A percentile compares a stretch with the other conserved stretches of the same genome.
These are phyloP conservation scores for Onygenales sp. DNA, from an alignment of 2,329 filamentous ascomycete genomes.

Conservation along the genomic window DNA sequence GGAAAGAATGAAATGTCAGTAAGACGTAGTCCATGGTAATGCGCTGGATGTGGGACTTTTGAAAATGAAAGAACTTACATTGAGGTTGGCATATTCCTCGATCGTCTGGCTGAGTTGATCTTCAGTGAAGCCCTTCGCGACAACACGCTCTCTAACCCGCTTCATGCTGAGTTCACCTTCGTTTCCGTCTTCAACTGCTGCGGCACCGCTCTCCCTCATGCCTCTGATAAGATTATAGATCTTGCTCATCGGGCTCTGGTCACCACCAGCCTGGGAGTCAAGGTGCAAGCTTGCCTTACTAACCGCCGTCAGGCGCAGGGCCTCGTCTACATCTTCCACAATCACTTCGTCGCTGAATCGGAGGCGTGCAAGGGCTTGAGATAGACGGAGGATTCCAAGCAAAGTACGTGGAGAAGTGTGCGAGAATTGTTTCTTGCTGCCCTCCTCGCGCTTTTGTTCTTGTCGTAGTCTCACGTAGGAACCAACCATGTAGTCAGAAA, in stretches of 20 bases:
- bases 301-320: slow-evolving; percentile 79
- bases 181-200: slow-evolving; percentile 63
- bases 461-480: slow-evolving; percentile 93
- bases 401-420: slow-evolving; percentile 92
- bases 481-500: slow-evolving; percentile 94
- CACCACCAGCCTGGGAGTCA: slow-evolving; percentile 54
- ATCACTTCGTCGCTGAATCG: slow-evolving; percentile 79
- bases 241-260: slow-evolving; percentile 72
- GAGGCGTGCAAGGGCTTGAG: slow-evolving; percentile 85
- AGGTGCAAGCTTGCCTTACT: slow-evolving; percentile 84
- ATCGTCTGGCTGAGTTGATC: slow-evolving; percentile 82
- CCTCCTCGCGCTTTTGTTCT: slow-evolving; percentile 83
- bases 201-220: slow-evolving; percentile 75
- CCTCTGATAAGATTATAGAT: slow-evolving; percentile 92
- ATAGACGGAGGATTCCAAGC: slow-evolving; percentile 82
- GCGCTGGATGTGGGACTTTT: background rate
- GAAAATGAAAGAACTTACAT: slow-evolving; percentile 58
- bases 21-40: background rate
- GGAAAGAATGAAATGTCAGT: slow-evolving; percentile 28
- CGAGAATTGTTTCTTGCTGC: slow-evolving; percentile 81
- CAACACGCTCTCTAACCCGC: slow-evolving; percentile 79
- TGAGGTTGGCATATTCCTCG: slow-evolving; percentile 77
- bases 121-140: slow-evolving; percentile 93
- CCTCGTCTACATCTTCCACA: slow-evolving; percentile 91
- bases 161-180: slow-evolving; percentile 73